Evolutionary conservation across 257 asterid species (phyloP).

Genomic region (Solanum phureja): DNA sequence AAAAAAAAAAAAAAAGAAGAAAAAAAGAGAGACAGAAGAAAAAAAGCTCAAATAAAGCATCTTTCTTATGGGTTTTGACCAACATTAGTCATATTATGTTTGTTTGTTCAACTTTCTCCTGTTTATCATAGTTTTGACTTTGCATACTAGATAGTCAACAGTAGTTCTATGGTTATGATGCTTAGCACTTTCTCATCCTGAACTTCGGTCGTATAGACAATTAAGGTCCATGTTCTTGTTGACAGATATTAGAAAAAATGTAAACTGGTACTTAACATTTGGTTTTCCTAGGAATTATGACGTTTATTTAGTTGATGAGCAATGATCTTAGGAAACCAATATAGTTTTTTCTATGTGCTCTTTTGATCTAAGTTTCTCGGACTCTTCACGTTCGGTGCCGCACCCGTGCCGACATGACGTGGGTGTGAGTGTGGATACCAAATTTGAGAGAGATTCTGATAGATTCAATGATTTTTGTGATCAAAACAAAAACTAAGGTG

Average conservation of each 20-base stretch:
- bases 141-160: neutral
- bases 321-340: neutral
- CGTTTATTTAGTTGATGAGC: neutral
- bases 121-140: neutral
- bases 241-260: neutral
- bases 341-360: neutral
- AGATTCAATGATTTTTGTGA: too few relatives aligned
- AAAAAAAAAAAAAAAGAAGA: rapidly evolving
- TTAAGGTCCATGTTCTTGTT: neutral
- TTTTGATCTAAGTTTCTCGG: neutral
- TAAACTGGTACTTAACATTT: neutral
- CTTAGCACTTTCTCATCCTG: neutral
- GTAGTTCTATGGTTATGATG: neutral
- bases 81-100: neutral
- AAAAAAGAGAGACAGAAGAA: neutral
- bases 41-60: constrained; percentile 65
- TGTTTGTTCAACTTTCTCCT: neutral
- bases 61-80: constrained; percentile 6
- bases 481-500: neutral
- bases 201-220: neutral
- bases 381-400: neutral
- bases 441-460: neutral
- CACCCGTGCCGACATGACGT: neutral
- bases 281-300: neutral
- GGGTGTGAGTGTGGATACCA: neutral